Evolutionary conservation across 2,329 filamentous ascomycete species (phyloP).

Genomic region (Epichloe amarillans): DNA sequence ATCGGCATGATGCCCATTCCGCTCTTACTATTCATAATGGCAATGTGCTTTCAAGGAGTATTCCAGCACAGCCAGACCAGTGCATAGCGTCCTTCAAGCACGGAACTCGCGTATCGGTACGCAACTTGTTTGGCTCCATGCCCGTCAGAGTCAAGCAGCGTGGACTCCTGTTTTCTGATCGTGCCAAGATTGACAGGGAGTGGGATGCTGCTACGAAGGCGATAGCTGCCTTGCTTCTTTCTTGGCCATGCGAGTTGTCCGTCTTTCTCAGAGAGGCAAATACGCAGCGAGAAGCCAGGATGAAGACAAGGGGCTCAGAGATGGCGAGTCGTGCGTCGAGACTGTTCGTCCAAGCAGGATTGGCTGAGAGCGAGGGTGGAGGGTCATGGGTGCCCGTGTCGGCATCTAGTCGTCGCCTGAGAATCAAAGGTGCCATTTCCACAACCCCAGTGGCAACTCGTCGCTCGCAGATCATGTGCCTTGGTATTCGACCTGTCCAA

Average conservation of each 20-base stretch:
- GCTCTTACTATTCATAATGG: constrained; percentile 59
- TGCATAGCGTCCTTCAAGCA: constrained; percentile 41
- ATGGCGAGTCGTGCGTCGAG: constrained; percentile 20
- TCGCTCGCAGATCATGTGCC: constrained; percentile 65
- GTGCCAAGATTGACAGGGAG: constrained; percentile 40
- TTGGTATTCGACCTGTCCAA: constrained; percentile 56
- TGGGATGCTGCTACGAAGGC: constrained; percentile 50
- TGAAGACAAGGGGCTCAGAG: constrained; percentile 19
- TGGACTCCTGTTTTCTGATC: constrained; percentile 37
- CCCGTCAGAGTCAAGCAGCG: constrained; percentile 81
- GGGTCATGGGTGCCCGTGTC: constrained; percentile 57
- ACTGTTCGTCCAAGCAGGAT: constrained; percentile 52
- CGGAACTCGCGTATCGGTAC: constrained; percentile 65
- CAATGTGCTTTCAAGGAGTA: constrained; percentile 47
- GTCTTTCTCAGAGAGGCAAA: constrained; percentile 44
- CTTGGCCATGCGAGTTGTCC: constrained; percentile 46
- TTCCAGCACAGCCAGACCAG: constrained; percentile 46
- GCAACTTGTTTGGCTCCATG: constrained; percentile 79
- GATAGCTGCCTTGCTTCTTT: constrained; percentile 53
- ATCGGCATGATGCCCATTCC: constrained; percentile 45
- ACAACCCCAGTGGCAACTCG: constrained; percentile 56
- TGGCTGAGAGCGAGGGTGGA: constrained; percentile 39
- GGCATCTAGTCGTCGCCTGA: constrained; percentile 48
- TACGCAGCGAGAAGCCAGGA: constrained; percentile 22
- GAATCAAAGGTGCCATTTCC: constrained; percentile 59